These are phyloP conservation scores for Diaporthe vexans DNA, from an alignment of 2,329 filamentous ascomycete species.

Conservation along the genomic window DNA sequence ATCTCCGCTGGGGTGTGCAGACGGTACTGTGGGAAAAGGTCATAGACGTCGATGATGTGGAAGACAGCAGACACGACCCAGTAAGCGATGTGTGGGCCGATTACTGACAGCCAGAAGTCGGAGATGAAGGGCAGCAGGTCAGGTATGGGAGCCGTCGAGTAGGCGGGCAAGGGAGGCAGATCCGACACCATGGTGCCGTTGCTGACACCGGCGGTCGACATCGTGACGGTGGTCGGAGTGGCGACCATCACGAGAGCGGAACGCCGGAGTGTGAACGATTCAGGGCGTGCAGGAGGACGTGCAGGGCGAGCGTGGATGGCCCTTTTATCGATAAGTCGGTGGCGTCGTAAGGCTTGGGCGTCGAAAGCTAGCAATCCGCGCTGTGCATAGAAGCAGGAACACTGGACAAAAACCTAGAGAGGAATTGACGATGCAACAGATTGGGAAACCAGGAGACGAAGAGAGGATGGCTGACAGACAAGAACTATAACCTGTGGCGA, in stretches of 20 bases:
- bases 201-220: slow-evolving; percentile 57
- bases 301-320: neutral
- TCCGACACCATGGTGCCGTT: slow-evolving; percentile 70
- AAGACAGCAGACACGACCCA: slow-evolving; percentile 90
- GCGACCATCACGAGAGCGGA: slow-evolving; percentile 55
- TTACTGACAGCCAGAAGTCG: slow-evolving; percentile 83
- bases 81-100: slow-evolving; percentile 86
- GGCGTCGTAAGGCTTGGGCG: slow-evolving; percentile 12
- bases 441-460: neutral
- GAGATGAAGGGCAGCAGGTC: slow-evolving; percentile 83
- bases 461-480: neutral
- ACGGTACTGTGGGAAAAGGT: slow-evolving; percentile 91
- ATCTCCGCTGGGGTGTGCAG: slow-evolving; percentile 96
- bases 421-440: neutral
- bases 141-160: slow-evolving; percentile 77
- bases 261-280: slow-evolving; percentile 28
- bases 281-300: neutral
- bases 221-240: slow-evolving; percentile 54
- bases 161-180: slow-evolving; percentile 89
- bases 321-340: slow-evolving; percentile 40
- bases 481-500: slow-evolving; percentile 1
- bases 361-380: neutral
- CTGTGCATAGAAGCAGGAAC: neutral
- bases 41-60: slow-evolving; percentile 87
- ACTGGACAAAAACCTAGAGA: neutral